Conservation (phyloP, 1,284 basidiomycete genomes). For the Malassezia obtusa region DNA sequence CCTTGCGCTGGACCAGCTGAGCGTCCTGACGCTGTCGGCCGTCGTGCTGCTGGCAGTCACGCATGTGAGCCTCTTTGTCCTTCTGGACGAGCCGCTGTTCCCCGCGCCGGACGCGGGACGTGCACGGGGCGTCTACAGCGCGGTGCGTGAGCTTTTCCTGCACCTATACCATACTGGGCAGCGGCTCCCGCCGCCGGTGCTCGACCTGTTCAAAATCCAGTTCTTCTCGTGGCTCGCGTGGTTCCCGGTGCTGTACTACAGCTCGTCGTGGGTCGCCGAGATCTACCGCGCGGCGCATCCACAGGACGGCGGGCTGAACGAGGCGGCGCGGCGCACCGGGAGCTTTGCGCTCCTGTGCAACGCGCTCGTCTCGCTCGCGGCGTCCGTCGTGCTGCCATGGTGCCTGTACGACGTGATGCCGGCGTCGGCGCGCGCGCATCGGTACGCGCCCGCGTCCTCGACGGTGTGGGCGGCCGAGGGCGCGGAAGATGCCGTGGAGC, state of each 20-base stretch:
- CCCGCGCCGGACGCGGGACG: background rate
- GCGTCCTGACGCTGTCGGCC: slow-evolving; percentile 27
- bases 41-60: slow-evolving; percentile 23
- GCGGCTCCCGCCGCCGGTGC: slow-evolving; percentile 23
- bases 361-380: slow-evolving; percentile 60
- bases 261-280: slow-evolving; percentile 37
- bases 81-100: background rate
- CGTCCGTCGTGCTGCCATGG: slow-evolving; percentile 64
- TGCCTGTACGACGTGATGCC: slow-evolving; percentile 53
- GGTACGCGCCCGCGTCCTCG: background rate
- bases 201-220: slow-evolving; percentile 34
- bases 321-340: slow-evolving; percentile 67
- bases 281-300: slow-evolving; percentile 29
- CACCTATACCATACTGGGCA: slow-evolving; percentile 23
- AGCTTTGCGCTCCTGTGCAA: slow-evolving; percentile 72
- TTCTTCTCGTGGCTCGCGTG: slow-evolving; percentile 41
- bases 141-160: background rate
- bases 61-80: slow-evolving; percentile 24
- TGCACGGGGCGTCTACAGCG: background rate
- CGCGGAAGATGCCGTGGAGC: background rate
- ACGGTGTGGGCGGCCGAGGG: background rate
- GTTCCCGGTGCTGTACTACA: slow-evolving; percentile 40
- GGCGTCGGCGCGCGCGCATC: background rate
- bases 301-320: slow-evolving; percentile 16
- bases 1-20: slow-evolving; percentile 23